Evolutionary conservation across 495 filamentous ascomycete species (phyloP).

Genomic region (Penicillium fimorum): DNA sequence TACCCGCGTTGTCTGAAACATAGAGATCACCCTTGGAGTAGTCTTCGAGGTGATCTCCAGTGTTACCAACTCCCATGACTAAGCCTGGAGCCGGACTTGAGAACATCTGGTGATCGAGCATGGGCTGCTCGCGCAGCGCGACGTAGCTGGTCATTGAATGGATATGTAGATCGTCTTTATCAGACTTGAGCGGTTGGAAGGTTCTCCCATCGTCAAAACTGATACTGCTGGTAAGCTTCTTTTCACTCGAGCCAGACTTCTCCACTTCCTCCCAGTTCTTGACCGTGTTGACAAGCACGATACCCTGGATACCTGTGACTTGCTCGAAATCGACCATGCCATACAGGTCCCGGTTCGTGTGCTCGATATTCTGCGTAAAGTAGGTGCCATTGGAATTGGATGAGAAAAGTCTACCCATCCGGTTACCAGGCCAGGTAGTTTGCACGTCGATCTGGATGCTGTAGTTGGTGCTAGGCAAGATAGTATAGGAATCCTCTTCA

Average conservation of each 20-base stretch:
- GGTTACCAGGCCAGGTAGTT: slow-evolving; percentile 56
- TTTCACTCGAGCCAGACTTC: slow-evolving; percentile 43
- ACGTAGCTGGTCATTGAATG: slow-evolving; percentile 77
- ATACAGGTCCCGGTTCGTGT: slow-evolving; percentile 74
- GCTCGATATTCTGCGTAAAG: slow-evolving; percentile 83
- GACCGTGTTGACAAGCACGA: slow-evolving; percentile 85
- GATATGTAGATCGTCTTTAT: slow-evolving; percentile 66
- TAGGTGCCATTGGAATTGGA: slow-evolving; percentile 97
- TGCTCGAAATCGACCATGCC: slow-evolving; percentile 93
- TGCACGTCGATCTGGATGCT: slow-evolving; percentile 95
- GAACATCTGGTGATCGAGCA: slow-evolving; percentile 75
- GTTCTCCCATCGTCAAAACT: slow-evolving; percentile 92
- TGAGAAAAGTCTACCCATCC: slow-evolving; percentile 83
- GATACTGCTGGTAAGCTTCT: slow-evolving; percentile 75
- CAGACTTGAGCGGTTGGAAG: slow-evolving; percentile 63
- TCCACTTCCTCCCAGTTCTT: slow-evolving; percentile 79
- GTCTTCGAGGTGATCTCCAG: slow-evolving; percentile 63
- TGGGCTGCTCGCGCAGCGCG: slow-evolving; percentile 44
- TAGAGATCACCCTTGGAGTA: slow-evolving; percentile 73
- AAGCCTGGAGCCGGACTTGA: slow-evolving; percentile 91
- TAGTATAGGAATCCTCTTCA: slow-evolving; percentile 83
- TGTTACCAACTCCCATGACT: slow-evolving; percentile 90
- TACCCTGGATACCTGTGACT: slow-evolving; percentile 82
- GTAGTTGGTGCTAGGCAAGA: slow-evolving; percentile 93
- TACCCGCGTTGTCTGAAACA: slow-evolving; percentile 86